A percentile compares a stretch with the other conserved stretches of the same genome.
phyloP scores from a whole-genome alignment of 2,329 filamentous ascomycete genomes.

The Colletotrichum sansevieriae region DNA sequence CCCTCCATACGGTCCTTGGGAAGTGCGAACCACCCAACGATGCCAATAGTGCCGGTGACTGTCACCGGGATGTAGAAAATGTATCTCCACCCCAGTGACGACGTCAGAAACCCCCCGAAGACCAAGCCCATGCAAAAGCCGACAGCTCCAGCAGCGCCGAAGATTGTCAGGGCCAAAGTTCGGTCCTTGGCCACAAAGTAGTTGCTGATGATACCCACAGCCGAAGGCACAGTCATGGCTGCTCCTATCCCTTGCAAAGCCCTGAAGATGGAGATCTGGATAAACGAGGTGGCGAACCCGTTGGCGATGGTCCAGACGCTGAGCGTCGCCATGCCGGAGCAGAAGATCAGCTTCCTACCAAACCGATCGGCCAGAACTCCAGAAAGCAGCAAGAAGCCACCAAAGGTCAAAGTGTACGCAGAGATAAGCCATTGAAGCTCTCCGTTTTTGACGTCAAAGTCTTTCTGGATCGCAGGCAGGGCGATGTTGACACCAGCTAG shows the following conservation, averaged over 20 bases:
- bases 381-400: slow-evolving; percentile 27
- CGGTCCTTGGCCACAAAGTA: slow-evolving; percentile 32
- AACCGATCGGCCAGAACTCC: slow-evolving; percentile 36
- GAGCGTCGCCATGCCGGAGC: slow-evolving; percentile 32
- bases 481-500: slow-evolving; percentile 26
- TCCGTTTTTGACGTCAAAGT: slow-evolving; percentile 24
- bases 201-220: slow-evolving; percentile 71
- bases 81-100: slow-evolving; percentile 35
- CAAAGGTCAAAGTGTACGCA: slow-evolving; percentile 36
- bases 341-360: slow-evolving; percentile 37
- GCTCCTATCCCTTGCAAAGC: slow-evolving; percentile 33
- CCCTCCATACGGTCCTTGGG: slow-evolving; percentile 53
- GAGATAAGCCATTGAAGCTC: slow-evolving; percentile 38
- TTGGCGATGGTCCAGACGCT: slow-evolving; percentile 33
- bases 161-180: slow-evolving; percentile 32
- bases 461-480: slow-evolving; percentile 29
- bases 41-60: slow-evolving; percentile 56
- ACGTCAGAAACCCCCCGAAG: slow-evolving; percentile 32
- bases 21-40: slow-evolving; percentile 51
- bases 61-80: slow-evolving; percentile 35
- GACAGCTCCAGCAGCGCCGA: slow-evolving; percentile 31
- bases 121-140: slow-evolving; percentile 33
- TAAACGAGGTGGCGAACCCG: slow-evolving; percentile 29
- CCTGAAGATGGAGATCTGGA: slow-evolving; percentile 34
- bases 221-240: slow-evolving; percentile 87